Evolutionary conservation across 768 basidiomycete species (phyloP).

Genomic region (Termitomyces sp.): DNA sequence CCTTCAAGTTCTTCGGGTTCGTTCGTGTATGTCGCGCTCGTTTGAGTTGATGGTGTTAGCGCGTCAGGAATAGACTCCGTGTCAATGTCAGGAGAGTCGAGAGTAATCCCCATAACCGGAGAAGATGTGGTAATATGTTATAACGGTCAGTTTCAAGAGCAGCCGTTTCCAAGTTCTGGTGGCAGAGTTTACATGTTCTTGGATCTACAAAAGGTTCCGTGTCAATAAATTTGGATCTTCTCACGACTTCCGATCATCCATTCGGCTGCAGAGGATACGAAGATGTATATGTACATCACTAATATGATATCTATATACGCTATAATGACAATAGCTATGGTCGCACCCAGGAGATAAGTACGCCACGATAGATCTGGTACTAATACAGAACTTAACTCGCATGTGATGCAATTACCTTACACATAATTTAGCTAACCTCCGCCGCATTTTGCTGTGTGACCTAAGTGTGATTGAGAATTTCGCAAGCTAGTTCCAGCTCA

Average conservation of each 20-base stretch:
- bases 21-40: conserved; percentile 25
- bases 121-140: neutral
- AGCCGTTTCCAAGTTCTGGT: neutral
- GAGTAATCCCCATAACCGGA: neutral
- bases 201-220: neutral
- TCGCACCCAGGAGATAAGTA: too few relatives aligned
- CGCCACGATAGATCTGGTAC: too few relatives aligned
- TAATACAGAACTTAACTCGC: too few relatives aligned
- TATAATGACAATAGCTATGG: too few relatives aligned
- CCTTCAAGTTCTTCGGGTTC: conserved; percentile 19
- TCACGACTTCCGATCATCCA: conserved; percentile 5
- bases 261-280: neutral
- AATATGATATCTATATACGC: too few relatives aligned
- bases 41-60: conserved; percentile 12
- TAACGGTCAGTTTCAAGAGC: neutral
- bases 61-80: conserved; percentile 8
- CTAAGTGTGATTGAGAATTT: too few relatives aligned
- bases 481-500: too few relatives aligned
- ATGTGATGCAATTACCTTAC: too few relatives aligned
- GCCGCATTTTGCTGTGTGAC: too few relatives aligned
- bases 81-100: conserved; percentile 9
- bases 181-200: neutral
- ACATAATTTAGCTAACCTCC: too few relatives aligned
- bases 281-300: too few relatives aligned
- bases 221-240: conserved; percentile 11